phyloP scores from a whole-genome alignment of 2,329 filamentous ascomycete species.

The Phyllosticta paracitricarpa region DNA sequence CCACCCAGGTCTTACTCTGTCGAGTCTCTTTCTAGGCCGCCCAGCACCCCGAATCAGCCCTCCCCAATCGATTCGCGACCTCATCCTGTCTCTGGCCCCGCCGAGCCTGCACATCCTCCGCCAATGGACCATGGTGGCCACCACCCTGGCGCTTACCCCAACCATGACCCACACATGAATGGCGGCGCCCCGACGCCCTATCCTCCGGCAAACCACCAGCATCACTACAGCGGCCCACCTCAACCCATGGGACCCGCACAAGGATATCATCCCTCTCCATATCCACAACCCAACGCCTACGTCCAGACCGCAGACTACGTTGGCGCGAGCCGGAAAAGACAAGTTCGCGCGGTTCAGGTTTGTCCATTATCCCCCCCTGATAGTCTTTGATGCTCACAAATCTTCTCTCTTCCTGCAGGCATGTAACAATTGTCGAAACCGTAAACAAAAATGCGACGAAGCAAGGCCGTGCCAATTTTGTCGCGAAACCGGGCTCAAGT shows the following conservation, averaged over 20 bases:
- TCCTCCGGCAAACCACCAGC: constrained; percentile 18
- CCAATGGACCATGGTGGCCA: constrained; percentile 28
- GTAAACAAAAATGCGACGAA: constrained; percentile 34
- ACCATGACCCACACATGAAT: constrained; percentile 24
- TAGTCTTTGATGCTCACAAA: neutral
- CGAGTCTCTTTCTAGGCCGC: constrained; percentile 25
- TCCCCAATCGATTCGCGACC: constrained; percentile 11
- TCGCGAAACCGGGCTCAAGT: constrained; percentile 73
- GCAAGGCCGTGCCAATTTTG: constrained; percentile 47
- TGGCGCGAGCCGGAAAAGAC: constrained; percentile 5
- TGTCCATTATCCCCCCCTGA: neutral
- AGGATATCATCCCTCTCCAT: constrained; percentile 14
- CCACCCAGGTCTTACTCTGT: constrained; percentile 20
- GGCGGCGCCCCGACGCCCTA: constrained; percentile 25
- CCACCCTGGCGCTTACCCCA: constrained; percentile 22
- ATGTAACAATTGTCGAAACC: constrained; percentile 44
- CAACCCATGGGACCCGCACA: constrained; percentile 17
- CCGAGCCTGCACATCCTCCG: constrained; percentile 18
- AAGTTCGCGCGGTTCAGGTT: constrained; percentile 10
- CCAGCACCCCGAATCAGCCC: constrained; percentile 19
- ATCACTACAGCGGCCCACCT: constrained; percentile 21
- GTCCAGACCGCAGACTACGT: constrained; percentile 10
- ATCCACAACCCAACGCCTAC: constrained; percentile 24
- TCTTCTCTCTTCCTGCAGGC: constrained; percentile 49
- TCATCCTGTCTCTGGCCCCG: constrained; percentile 5